Base-by-base conservation (phyloP, 306 rosid species). In the Rosa lucieae region DNA sequence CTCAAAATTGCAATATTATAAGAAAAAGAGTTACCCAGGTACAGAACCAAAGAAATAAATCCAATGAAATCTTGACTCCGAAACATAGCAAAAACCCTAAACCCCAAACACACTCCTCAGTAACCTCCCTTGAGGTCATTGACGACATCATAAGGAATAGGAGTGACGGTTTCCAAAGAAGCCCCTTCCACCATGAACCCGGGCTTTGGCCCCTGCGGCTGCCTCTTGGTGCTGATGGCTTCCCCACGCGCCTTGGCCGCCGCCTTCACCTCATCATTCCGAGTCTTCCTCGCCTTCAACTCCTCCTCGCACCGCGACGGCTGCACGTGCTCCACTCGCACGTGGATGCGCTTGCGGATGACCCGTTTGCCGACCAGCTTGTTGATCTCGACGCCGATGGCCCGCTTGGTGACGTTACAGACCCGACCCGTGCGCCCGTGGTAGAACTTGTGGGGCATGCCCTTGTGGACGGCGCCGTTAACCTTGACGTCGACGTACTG, bases 371-470 rank as follows among this genome's bases (percentile, higher is more conserved):
- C 76, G 43, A 95, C 97, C 92, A 92, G 94, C 52, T 94, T 95
- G 87, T 92, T 95, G 12, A 95, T 82, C 61, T 95, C 99, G 0
- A 95, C 99, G 0, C 99, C 97, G 23, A 95, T 86, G 40, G 99
- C 97, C 10, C 99, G 91, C 74, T 95, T 95, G 80, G 98, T 91
- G 10, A 95, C 89, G 43, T 95, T 95, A 96, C 98, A 95, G 72
- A 95, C 97, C 0, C 85, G 90, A 0, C 97, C 99, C 10, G 99
- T 95, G 51, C 99, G 97, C 17, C 99, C 99, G 40, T 95, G 99
- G 87, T 95, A 95, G 83, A 92, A 95, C 78, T 95, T 95, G 80
- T 94, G 97, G 0, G 97, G 97, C 97, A 94, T 94, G 5, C 99
- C 99, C 75, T 94, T 94, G 81, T 94, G 99, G n/a, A 94, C 82